These are phyloP conservation scores for Aspergillus sp. DNA, from an alignment of 2,329 filamentous ascomycete species.

Conservation along the genomic window DNA sequence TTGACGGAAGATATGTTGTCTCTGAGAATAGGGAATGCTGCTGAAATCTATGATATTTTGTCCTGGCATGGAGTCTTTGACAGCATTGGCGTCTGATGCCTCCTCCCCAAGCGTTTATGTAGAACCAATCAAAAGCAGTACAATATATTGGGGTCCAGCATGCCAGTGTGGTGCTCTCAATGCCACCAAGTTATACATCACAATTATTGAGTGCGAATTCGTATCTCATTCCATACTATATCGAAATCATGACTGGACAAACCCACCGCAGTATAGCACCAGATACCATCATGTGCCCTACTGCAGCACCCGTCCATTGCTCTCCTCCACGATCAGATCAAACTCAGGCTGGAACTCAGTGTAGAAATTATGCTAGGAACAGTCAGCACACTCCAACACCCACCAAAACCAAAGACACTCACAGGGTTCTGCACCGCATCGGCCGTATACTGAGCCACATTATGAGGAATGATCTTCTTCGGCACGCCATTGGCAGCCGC, in stretches of 20 bases:
- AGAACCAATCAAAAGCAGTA: too few species aligned
- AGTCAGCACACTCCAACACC: slow-evolving; percentile 10
- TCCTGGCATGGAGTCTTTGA: too few species aligned
- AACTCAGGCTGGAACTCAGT: slow-evolving; percentile 41
- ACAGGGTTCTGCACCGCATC: slow-evolving; percentile 36
- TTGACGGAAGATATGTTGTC: too few species aligned
- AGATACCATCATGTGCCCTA: slow-evolving; percentile 3
- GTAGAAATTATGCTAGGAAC: slow-evolving; percentile 37
- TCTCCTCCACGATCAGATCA: slow-evolving; percentile 39
- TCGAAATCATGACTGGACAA: not conserved
- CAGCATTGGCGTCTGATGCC: too few species aligned
- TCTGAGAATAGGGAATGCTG: too few species aligned
- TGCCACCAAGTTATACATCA: too few species aligned
- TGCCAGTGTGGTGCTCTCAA: too few species aligned
- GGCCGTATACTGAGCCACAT: slow-evolving; percentile 37
- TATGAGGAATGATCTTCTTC: slow-evolving; percentile 33
- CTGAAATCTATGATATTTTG: too few species aligned
- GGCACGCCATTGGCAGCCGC: slow-evolving; percentile 39
- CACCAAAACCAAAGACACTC: slow-evolving; percentile 8
- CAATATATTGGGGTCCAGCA: too few species aligned
- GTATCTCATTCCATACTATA: too few species aligned
- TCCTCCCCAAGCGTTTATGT: too few species aligned
- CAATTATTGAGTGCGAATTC: too few species aligned
- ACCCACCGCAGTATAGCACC: not conserved
- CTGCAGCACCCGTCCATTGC: slow-evolving; percentile 32